A percentile compares a stretch with the other conserved stretches of the same genome.
phyloP scores from a whole-genome alignment of 1,284 basidiomycete species.

The Sporisorium iseilematis-ciliati region DNA sequence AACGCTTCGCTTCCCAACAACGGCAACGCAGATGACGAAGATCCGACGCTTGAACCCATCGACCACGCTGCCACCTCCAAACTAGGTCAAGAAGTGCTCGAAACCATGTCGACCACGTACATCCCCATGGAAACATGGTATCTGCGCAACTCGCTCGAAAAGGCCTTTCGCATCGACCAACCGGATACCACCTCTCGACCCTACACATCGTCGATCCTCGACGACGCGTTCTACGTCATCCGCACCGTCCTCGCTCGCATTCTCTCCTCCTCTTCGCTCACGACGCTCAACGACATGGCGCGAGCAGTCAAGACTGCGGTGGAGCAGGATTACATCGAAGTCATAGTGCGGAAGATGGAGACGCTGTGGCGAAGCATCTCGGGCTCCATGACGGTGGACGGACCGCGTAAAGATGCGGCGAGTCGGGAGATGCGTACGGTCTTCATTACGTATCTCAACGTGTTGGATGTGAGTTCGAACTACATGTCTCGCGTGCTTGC shows the following conservation, averaged over 20 bases:
- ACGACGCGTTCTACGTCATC: conserved; percentile 68
- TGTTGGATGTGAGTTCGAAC: conserved; percentile 56
- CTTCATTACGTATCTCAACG: conserved; percentile 66
- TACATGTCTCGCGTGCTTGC: conserved; percentile 60
- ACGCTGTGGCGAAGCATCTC: conserved; percentile 58
- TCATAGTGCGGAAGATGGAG: conserved; percentile 66
- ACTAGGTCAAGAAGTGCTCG: conserved; percentile 76
- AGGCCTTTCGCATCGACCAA: conserved; percentile 70
- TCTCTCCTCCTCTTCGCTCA: conserved; percentile 58
- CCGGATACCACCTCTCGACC: conserved; percentile 55
- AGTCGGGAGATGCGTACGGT: conserved; percentile 63
- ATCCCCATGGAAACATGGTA: conserved; percentile 93
- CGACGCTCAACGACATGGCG: conserved; percentile 43
- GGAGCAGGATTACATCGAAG: conserved; percentile 64
- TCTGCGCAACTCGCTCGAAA: conserved; percentile 85
- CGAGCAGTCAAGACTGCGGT: conserved; percentile 42
- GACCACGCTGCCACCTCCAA: conserved; percentile 74
- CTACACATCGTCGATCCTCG: conserved; percentile 62
- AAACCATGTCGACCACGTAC: conserved; percentile 78
- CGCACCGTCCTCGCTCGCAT: conserved; percentile 60
- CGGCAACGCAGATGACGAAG: conserved; percentile 4
- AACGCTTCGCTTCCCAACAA: neutral
- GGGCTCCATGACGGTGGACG: conserved; percentile 61
- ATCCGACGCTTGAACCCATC: neutral
- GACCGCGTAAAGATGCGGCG: conserved; percentile 65